These are phyloP conservation scores for Aspergillus conjunctus DNA, from an alignment of 495 filamentous ascomycete genomes.

Conservation along the genomic window DNA sequence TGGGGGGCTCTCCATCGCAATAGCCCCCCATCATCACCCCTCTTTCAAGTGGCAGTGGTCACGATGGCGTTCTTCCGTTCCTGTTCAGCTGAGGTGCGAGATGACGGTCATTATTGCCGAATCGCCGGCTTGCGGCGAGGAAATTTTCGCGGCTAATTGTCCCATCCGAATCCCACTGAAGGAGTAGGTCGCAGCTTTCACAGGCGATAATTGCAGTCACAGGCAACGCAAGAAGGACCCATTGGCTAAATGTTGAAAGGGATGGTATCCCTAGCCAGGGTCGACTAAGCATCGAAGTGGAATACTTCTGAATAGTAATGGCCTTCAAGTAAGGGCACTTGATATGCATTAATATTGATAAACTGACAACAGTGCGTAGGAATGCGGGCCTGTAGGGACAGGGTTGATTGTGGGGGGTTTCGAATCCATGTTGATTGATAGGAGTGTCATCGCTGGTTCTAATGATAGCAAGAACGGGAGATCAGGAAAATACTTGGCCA, in stretches of 20 bases:
- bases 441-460: not conserved
- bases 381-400: constrained; percentile 2
- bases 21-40: not conserved
- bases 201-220: not conserved
- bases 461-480: not conserved
- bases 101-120: not conserved
- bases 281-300: constrained; percentile 2
- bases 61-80: not conserved
- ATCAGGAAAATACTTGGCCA: constrained; percentile 1
- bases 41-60: not conserved
- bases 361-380: constrained; percentile 6
- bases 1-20: not conserved
- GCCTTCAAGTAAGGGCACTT: constrained; percentile 15
- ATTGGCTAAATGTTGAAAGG: not conserved
- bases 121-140: not conserved
- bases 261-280: constrained; percentile 15
- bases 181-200: not conserved
- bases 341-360: constrained; percentile 17
- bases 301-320: not conserved
- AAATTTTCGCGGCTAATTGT: not conserved
- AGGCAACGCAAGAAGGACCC: not conserved
- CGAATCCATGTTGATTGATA: not conserved
- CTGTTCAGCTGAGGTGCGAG: not conserved
- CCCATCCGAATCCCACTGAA: not conserved
- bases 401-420: not conserved